Conservation (phyloP, 345 rosid genomes). For the Microthlaspi erraticum region DNA sequence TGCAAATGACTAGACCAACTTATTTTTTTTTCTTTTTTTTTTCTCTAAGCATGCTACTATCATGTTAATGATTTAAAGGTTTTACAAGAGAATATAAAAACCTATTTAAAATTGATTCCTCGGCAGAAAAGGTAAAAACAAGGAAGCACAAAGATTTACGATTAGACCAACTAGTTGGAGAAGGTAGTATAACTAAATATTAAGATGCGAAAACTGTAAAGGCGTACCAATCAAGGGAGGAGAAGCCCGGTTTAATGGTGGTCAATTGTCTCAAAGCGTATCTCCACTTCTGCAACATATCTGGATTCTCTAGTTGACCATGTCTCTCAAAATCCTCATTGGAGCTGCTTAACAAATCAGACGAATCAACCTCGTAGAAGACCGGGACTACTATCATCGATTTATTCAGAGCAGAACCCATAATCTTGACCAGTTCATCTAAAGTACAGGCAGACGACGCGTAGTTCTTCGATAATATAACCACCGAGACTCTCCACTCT, state of each 20-base stretch:
- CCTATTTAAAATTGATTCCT: no score
- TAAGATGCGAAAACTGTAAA: no score
- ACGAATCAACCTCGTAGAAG: not conserved
- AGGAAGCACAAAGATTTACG: no score
- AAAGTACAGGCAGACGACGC: not conserved
- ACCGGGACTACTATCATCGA: not conserved
- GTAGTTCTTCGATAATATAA: not conserved
- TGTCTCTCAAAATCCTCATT: not conserved
- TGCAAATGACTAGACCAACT: no score
- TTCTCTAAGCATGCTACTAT: no score
- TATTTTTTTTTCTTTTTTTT: no score
- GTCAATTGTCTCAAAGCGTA: not conserved
- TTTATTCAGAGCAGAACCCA: not conserved
- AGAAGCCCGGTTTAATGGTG: not conserved
- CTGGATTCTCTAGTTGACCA: not conserved
- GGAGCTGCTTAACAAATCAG: not conserved
- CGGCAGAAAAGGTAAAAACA: no score
- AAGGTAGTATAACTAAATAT: no score
- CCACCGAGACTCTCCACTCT: not conserved
- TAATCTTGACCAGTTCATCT: not conserved
- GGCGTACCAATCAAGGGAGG: not conserved
- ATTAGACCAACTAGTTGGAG: no score
- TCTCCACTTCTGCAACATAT: not conserved
- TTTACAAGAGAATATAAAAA: no score
- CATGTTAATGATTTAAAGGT: no score